These are phyloP conservation scores for Aspergillus brunneoviolaceus DNA, from an alignment of 2,329 filamentous ascomycete genomes.

Conservation along the genomic window DNA sequence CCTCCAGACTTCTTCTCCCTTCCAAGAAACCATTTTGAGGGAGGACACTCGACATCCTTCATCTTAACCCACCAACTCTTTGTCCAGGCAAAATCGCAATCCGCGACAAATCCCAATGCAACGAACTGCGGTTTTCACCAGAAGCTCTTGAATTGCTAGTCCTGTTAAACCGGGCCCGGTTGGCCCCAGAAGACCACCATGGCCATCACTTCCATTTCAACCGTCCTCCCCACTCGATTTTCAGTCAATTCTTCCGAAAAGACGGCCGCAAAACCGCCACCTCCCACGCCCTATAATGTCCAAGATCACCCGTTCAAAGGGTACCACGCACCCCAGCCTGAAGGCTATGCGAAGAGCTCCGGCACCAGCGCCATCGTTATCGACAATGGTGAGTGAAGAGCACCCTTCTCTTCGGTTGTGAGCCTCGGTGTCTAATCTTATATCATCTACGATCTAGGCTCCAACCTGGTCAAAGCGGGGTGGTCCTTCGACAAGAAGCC, in stretches of 20 bases:
- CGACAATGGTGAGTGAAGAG: slow-evolving; percentile 73
- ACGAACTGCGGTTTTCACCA: slow-evolving; percentile 14
- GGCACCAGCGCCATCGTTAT: slow-evolving; percentile 82
- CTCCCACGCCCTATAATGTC: slow-evolving; percentile 54
- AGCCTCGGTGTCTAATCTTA: slow-evolving; percentile 1
- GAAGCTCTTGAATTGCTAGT: slow-evolving; percentile 21
- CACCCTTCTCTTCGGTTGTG: too few species aligned
- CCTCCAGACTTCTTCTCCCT: neutral
- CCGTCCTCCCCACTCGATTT: slow-evolving; percentile 38
- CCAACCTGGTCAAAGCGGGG: slow-evolving; percentile 83
- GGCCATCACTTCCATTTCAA: slow-evolving; percentile 45
- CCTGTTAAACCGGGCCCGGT: slow-evolving; percentile 23
- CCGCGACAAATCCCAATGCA: slow-evolving; percentile 21
- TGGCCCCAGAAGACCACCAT: slow-evolving; percentile 30
- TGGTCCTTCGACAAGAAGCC: slow-evolving; percentile 93
- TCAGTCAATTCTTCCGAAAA: slow-evolving; percentile 45
- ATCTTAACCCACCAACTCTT: neutral
- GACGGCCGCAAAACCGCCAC: slow-evolving; percentile 52
- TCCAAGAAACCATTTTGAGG: neutral
- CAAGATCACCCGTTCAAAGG: slow-evolving; percentile 63
- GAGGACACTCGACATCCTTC: neutral
- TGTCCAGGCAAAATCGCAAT: neutral
- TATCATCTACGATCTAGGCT: slow-evolving; percentile 58
- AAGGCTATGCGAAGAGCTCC: slow-evolving; percentile 70
- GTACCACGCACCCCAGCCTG: slow-evolving; percentile 57